Percentiles rank a stretch among this genome's conserved stretches.
Conservation (phyloP, 345 rosid species). For the Brassica rapa region DNA sequence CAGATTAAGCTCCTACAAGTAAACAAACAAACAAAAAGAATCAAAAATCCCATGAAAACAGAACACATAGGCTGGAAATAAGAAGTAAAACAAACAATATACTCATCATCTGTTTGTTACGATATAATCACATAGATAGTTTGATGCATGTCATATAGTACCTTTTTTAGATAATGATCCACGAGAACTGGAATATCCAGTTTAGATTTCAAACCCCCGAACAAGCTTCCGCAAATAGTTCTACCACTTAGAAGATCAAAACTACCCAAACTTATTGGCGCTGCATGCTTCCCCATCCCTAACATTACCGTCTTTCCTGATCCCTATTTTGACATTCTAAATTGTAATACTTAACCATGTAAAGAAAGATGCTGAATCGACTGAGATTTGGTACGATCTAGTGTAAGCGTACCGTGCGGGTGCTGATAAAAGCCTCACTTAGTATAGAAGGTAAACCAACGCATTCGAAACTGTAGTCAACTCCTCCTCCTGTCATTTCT, state of each 20-base stretch:
- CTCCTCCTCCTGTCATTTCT: constrained; percentile 68
- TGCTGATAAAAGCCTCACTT: constrained; percentile 59
- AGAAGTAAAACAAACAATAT: background rate
- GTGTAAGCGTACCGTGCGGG: constrained; percentile 41
- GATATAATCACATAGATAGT: background rate
- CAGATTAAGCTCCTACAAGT: constrained; percentile 52
- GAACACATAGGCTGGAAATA: background rate
- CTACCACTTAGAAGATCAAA: constrained; percentile 50
- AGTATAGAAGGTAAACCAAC: constrained; percentile 57
- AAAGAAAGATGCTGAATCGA: background rate
- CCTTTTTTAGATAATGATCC: constrained; percentile 45
- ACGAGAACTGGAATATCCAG: constrained; percentile 52
- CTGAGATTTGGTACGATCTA: background rate
- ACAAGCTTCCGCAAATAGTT: constrained; percentile 47
- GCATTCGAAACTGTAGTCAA: constrained; percentile 83
- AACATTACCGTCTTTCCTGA: constrained; percentile 68
- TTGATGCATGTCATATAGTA: constrained; percentile 24
- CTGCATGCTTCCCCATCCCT: constrained; percentile 48
- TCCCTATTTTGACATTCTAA: constrained; percentile 44
- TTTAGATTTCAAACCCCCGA: constrained; percentile 68
- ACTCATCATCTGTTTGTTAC: background rate
- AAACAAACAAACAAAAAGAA: background rate
- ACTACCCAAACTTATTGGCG: constrained; percentile 40
- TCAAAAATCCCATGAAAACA: background rate
- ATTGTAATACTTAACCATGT: background rate